Base-by-base conservation (phyloP, 2,329 filamentous ascomycete species). In the Zalaria obscura region DNA sequence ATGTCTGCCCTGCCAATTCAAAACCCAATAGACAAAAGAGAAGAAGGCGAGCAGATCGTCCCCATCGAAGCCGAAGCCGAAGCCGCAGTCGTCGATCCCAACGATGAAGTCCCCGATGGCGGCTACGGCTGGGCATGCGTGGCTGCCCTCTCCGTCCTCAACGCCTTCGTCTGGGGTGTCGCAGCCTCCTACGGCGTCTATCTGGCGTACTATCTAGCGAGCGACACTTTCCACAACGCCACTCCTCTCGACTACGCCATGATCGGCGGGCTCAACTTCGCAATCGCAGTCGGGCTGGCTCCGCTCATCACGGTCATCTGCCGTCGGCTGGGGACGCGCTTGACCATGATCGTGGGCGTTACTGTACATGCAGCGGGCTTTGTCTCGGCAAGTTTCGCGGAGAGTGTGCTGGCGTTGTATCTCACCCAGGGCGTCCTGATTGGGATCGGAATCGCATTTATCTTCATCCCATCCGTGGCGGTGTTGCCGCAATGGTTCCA, bases 401-500 rank as follows among this genome's bases (percentile, higher is more conserved):
- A 41, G 1, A 41, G 43, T 33, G 58, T 59, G 27, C 66, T 61
- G 62, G 61, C 64, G 3, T 50, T 68, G 4, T 60, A 62, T 39
- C 49, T 68, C 3, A 56, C 52, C 1, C 65, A 69, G 42, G 64
- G 64, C 1, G 41, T 63, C 2, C 49, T 61, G 0, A 56, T 66
- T 5, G 65, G 66, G 0, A 39, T 55, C 4, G 64, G 64, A 0
- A 53, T 67, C 4, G 62, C 62, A 1, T 59, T 60, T 8, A 47
- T 66, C n/a, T 65, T 59, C 34, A 58, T 63, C 3, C 60, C 62
- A 1, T 54, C 55, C 28, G 49, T 61, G 1, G 55, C 57, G 0
- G 52, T 67, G 3, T 45, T 62, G 1, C 56, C 59, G 1, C 62
- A 68, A 38, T 68, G 65, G 65, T 69, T 69, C 46, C 44, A 48